Evolutionary conservation across 441 rosid species (phyloP).

Genomic region (Populus hybrid): DNA sequence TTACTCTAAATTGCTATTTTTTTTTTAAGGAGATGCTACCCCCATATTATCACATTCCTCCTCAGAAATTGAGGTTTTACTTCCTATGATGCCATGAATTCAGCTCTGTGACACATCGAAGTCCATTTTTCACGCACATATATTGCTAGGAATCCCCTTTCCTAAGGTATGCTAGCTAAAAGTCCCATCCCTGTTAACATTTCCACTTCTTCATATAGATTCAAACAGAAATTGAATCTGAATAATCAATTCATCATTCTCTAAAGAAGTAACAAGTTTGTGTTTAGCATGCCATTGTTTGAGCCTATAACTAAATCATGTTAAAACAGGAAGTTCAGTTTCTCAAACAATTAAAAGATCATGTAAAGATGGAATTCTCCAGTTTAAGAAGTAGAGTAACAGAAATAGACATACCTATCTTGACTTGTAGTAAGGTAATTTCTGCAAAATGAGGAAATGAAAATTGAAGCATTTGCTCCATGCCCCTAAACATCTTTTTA

Average conservation of each 20-base stretch:
- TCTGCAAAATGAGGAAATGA: conserved; percentile 18
- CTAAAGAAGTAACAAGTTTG: background rate
- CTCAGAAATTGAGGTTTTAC: no score
- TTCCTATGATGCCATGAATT: no score
- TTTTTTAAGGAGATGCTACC: no score
- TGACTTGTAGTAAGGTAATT: conserved; percentile 9
- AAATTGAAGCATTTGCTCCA: conserved; percentile 25
- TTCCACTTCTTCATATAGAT: conserved; percentile 1
- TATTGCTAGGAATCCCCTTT: background rate
- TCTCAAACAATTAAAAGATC: conserved; percentile 7
- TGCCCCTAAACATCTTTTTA: conserved; percentile 20
- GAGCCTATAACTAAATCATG: background rate
- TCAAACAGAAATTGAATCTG: background rate
- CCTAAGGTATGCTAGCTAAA: background rate
- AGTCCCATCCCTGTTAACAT: background rate
- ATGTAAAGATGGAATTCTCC: background rate
- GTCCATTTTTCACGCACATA: no score
- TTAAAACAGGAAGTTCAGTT: background rate
- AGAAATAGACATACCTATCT: conserved; percentile 31
- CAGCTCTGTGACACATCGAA: no score
- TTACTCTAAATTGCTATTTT: no score
- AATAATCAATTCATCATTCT: background rate
- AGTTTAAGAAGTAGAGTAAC: background rate
- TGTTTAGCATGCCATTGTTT: background rate
- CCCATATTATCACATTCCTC: no score